Percentiles rank a stretch among this genome's conserved stretches.
Conservation (phyloP, 2,329 filamentous ascomycete species). For the Mycosphaerella sp. region DNA sequence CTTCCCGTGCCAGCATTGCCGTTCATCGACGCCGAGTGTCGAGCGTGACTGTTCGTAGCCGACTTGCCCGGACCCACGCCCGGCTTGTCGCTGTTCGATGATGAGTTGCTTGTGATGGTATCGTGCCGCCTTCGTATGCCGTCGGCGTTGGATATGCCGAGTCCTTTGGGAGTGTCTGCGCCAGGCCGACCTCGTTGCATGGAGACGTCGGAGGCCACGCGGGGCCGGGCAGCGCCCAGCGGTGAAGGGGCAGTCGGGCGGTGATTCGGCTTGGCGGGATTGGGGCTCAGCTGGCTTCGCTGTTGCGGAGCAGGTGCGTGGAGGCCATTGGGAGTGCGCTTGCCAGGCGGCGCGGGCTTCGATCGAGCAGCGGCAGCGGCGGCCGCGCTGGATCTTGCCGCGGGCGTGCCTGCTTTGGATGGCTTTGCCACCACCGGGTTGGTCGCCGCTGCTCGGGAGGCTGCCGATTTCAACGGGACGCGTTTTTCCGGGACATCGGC, state of each 20-base stretch:
- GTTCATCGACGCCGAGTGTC: slow-evolving; percentile 31
- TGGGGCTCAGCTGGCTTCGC: slow-evolving; percentile 36
- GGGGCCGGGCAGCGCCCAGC: slow-evolving; percentile 54
- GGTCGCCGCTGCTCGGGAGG: slow-evolving; percentile 1
- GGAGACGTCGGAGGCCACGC: slow-evolving; percentile 52
- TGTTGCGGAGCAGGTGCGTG: slow-evolving; percentile 25
- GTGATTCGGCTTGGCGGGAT: slow-evolving; percentile 38
- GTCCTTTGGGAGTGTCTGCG: slow-evolving; percentile 38
- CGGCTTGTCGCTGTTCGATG: slow-evolving; percentile 14
- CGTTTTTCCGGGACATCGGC: slow-evolving; percentile 23
- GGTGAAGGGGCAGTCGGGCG: slow-evolving; percentile 58
- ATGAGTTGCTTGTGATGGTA: slow-evolving; percentile 27
- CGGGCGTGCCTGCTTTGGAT: neutral
- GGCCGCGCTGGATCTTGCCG: neutral
- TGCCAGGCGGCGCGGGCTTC: slow-evolving; percentile 18
- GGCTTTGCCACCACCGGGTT: slow-evolving; percentile 1
- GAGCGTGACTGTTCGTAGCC: slow-evolving; percentile 11
- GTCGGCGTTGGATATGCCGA: slow-evolving; percentile 38
- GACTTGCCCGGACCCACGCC: slow-evolving; percentile 19
- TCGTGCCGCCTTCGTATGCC: slow-evolving; percentile 30
- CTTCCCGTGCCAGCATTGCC: slow-evolving; percentile 30
- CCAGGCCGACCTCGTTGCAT: slow-evolving; percentile 25
- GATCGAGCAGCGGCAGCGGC: neutral
- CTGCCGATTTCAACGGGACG: slow-evolving; percentile 7
- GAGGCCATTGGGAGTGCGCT: slow-evolving; percentile 26